Conservation (phyloP, 2,329 filamentous ascomycete genomes). For the Orbilia quercus region DNA sequence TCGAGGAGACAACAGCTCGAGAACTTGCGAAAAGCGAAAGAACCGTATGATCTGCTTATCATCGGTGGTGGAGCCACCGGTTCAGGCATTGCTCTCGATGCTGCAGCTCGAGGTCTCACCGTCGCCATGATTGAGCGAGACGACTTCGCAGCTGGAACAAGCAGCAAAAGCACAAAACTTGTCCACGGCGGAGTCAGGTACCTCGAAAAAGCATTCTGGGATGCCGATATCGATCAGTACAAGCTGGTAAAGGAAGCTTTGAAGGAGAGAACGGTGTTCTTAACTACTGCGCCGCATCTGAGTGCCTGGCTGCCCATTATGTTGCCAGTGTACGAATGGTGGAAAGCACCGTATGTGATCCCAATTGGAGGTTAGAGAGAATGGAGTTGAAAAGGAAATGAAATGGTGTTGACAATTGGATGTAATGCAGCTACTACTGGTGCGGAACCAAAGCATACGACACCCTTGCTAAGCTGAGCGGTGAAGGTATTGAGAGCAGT, state of each 20-base stretch:
- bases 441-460: conserved; percentile 84
- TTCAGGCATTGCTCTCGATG: conserved; percentile 77
- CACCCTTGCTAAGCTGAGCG: conserved; percentile 75
- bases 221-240: conserved; percentile 79
- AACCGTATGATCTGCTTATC: conserved; percentile 74
- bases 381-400: not conserved
- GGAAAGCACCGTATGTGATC: conserved; percentile 71
- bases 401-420: conserved; percentile 11
- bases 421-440: conserved; percentile 72
- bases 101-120: conserved; percentile 76
- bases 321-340: conserved; percentile 79
- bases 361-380: not conserved
- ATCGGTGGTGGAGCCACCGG: conserved; percentile 79
- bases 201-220: conserved; percentile 80
- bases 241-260: conserved; percentile 77
- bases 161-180: conserved; percentile 79
- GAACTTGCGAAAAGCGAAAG: conserved; percentile 45
- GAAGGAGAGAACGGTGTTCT: conserved; percentile 78
- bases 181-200: conserved; percentile 82
- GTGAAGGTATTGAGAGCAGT: conserved; percentile 86
- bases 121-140: conserved; percentile 78
- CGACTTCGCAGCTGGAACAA: conserved; percentile 78
- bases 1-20: conserved; percentile 44
- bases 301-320: conserved; percentile 80
- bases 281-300: conserved; percentile 79